Percentiles rank a stretch among this genome's conserved stretches.
Evolutionary conservation across 2,329 filamentous ascomycete species (phyloP).

Genomic region (Fusarium mangiferae): DNA sequence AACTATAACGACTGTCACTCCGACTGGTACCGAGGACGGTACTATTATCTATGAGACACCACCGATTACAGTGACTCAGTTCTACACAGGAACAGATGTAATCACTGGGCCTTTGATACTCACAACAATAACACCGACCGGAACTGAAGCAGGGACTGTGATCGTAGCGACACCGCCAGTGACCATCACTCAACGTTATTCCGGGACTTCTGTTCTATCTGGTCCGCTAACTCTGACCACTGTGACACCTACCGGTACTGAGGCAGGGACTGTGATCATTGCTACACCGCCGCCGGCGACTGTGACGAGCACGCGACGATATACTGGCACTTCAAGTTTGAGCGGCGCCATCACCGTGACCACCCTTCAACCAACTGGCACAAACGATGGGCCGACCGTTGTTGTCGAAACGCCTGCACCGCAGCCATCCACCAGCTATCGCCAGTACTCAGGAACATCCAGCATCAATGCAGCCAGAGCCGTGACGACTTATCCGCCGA

Average conservation of each 20-base stretch:
- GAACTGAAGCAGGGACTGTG: not conserved
- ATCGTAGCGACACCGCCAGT: not conserved
- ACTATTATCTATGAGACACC: not conserved
- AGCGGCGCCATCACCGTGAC: not conserved
- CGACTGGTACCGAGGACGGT: not conserved
- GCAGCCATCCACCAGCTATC: not conserved
- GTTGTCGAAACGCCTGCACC: not conserved
- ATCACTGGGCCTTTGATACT: not conserved
- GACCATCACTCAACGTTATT: not conserved
- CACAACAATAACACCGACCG: not conserved
- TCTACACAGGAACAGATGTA: not conserved
- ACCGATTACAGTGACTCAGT: not conserved
- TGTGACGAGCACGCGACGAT: not conserved
- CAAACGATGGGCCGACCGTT: not conserved
- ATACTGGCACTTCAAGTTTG: not conserved
- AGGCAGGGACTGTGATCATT: not conserved
- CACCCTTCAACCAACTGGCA: not conserved
- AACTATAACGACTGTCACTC: not conserved
- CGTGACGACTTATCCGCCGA: not conserved
- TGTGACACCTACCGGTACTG: not conserved
- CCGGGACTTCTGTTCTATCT: not conserved
- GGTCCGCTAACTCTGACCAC: not conserved
- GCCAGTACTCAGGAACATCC: not conserved
- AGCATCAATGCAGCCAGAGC: not conserved
- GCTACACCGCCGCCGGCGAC: not conserved